These are phyloP conservation scores for Colletotrichum spinosum DNA, from an alignment of 2,329 filamentous ascomycete genomes.

Conservation along the genomic window DNA sequence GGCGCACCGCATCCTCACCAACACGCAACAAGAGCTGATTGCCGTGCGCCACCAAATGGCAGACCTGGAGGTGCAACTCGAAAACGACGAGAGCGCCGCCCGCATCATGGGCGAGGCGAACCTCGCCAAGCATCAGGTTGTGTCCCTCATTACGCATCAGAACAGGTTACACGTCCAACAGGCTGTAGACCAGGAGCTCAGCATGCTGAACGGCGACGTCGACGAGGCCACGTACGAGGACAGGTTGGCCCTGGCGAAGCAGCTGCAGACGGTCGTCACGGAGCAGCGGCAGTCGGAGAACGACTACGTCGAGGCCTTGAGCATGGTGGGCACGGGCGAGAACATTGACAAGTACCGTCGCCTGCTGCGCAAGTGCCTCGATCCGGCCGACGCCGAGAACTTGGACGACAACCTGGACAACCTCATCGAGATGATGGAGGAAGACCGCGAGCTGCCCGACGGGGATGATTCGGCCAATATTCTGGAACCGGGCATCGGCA, in stretches of 20 bases:
- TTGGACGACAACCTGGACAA: constrained; percentile 74
- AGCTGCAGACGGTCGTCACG: constrained; percentile 66
- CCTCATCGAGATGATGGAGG: constrained; percentile 72
- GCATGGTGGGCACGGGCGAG: constrained; percentile 77
- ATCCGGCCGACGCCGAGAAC: constrained; percentile 73
- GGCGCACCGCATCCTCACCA: constrained; percentile 72
- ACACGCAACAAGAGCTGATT: constrained; percentile 76
- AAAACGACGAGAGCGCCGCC: constrained; percentile 64
- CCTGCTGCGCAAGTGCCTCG: constrained; percentile 76
- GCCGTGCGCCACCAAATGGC: constrained; percentile 69
- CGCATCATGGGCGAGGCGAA: constrained; percentile 65
- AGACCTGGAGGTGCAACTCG: constrained; percentile 66
- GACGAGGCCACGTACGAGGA: constrained; percentile 63
- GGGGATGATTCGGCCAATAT: constrained; percentile 39
- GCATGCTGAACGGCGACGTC: constrained; percentile 58
- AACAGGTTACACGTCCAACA: constrained; percentile 65
- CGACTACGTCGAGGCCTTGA: constrained; percentile 76
- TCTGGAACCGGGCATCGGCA: constrained; percentile 44
- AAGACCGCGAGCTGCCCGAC: constrained; percentile 63
- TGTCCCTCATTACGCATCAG: constrained; percentile 63
- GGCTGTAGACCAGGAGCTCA: constrained; percentile 63
- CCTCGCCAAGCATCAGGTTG: constrained; percentile 59
- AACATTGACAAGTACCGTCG: constrained; percentile 80
- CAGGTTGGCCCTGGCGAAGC: constrained; percentile 67
- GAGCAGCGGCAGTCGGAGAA: constrained; percentile 72